Percentiles rank a stretch among this genome's conserved stretches.
These are phyloP conservation scores for Diutina sp. DNA, from an alignment of 1,139 yeast genomes.

Conservation along the genomic window DNA sequence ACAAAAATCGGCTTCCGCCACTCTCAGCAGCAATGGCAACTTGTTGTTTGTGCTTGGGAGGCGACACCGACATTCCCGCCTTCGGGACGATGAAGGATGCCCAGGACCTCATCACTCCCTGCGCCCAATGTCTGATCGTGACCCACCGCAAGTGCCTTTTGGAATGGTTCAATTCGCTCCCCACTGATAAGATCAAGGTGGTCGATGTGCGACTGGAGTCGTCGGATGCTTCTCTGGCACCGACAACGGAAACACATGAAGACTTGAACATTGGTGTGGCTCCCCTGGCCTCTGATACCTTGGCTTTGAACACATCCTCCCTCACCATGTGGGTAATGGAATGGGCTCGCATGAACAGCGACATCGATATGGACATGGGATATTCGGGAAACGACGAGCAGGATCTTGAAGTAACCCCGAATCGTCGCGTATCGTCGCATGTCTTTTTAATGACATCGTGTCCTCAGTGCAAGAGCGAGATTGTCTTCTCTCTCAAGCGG, in stretches of 20 bases:
- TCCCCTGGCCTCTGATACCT: neutral
- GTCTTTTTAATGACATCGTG: constrained; percentile 21
- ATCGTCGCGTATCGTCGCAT: neutral
- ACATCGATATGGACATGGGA: neutral
- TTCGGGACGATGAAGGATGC: constrained; percentile 28
- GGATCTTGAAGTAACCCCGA: neutral
- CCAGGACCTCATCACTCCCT: constrained; percentile 25
- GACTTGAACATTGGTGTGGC: constrained; percentile 4
- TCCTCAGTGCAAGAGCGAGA: constrained; percentile 31
- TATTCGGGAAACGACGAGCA: neutral
- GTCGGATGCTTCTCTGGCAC: neutral
- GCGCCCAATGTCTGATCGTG: constrained; percentile 24
- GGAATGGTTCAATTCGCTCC: constrained; percentile 31
- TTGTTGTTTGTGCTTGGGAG: constrained; percentile 33
- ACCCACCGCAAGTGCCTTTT: constrained; percentile 28
- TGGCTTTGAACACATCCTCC: neutral
- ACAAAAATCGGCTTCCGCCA: neutral
- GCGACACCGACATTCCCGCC: constrained; percentile 26
- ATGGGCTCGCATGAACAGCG: neutral
- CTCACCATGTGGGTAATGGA: neutral
- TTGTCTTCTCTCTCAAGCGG: constrained; percentile 21
- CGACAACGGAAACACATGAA: constrained; percentile 14
- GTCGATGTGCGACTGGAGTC: neutral
- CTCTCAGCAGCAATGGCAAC: constrained; percentile 4
- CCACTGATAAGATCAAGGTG: constrained; percentile 2